Evolutionary conservation across 768 basidiomycete species (phyloP).

Genomic region (Lentinula aciculospora): DNA sequence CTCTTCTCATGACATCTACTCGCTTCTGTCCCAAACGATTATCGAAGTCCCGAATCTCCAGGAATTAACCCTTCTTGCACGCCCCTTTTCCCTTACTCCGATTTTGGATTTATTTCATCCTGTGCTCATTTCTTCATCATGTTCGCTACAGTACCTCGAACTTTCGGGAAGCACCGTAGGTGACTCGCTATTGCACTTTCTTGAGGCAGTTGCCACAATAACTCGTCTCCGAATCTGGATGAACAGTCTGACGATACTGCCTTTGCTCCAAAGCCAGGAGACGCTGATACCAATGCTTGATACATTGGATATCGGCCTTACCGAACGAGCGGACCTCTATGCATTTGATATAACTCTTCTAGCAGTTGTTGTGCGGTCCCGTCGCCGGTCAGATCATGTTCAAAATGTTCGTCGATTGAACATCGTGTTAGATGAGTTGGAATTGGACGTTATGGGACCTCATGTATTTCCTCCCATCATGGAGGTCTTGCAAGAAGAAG

Average conservation of each 20-base stretch:
- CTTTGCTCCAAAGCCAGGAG: neutral
- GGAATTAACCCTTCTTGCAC: neutral
- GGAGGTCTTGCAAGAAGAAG: conserved; percentile 2
- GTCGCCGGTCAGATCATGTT: neutral
- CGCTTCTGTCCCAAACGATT: neutral
- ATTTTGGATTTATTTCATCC: neutral
- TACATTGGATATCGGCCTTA: neutral
- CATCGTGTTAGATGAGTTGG: neutral
- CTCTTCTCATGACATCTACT: neutral
- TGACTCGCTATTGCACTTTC: neutral
- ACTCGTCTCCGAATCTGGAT: neutral
- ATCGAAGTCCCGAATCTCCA: neutral
- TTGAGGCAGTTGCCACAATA: neutral
- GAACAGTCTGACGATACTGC: neutral
- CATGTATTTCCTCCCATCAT: neutral
- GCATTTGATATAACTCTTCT: neutral
- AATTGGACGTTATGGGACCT: neutral
- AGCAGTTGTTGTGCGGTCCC: neutral
- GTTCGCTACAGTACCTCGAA: neutral
- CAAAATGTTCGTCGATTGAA: neutral
- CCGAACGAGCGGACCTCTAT: neutral
- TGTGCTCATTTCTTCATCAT: neutral
- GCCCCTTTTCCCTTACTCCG: neutral
- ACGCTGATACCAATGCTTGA: neutral
- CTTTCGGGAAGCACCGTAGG: neutral